Evolutionary conservation across 2,329 filamentous ascomycete genomes (phyloP).

Genomic region (Zalaria obscura): DNA sequence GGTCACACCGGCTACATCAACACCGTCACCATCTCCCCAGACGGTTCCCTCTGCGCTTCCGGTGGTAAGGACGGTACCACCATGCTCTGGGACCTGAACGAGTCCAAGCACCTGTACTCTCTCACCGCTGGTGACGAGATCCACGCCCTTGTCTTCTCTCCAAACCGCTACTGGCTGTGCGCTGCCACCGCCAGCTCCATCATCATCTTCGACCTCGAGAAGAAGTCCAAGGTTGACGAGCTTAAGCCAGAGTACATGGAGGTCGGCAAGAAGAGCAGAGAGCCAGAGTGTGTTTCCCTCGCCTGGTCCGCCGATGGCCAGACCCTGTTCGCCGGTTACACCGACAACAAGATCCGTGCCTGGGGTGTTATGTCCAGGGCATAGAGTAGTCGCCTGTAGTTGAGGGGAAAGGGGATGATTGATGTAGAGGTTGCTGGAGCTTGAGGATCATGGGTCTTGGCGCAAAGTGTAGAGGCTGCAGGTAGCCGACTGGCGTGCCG

Average conservation of each 20-base stretch:
- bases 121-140: constrained; percentile 99
- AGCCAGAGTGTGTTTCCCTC: constrained; percentile 94
- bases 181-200: constrained; percentile 93
- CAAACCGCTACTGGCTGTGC: constrained; percentile 99
- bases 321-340: constrained; percentile 99
- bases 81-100: constrained; percentile 99
- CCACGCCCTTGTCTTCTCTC: constrained; percentile 99
- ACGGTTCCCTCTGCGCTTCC: constrained; percentile 96
- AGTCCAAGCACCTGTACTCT: constrained; percentile 99
- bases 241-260: constrained; percentile 96
- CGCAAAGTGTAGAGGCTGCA: too few relatives aligned
- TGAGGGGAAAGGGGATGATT: constrained; percentile 7
- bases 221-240: constrained; percentile 99
- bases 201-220: constrained; percentile 99
- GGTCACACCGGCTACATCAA: constrained; percentile 99
- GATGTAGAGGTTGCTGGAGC: neutral
- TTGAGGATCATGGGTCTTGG: neutral
- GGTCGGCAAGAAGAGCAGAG: constrained; percentile 96
- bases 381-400: constrained; percentile 12
- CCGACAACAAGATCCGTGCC: constrained; percentile 96
- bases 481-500: too few relatives aligned
- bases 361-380: constrained; percentile 94
- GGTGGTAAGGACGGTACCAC: constrained; percentile 99
- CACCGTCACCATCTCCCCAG: constrained; percentile 99
- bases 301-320: constrained; percentile 98